A percentile compares a stretch with the other conserved stretches of the same genome.
These are phyloP conservation scores for Bisporella sp. DNA, from an alignment of 2,329 filamentous ascomycete species.

Conservation along the genomic window DNA sequence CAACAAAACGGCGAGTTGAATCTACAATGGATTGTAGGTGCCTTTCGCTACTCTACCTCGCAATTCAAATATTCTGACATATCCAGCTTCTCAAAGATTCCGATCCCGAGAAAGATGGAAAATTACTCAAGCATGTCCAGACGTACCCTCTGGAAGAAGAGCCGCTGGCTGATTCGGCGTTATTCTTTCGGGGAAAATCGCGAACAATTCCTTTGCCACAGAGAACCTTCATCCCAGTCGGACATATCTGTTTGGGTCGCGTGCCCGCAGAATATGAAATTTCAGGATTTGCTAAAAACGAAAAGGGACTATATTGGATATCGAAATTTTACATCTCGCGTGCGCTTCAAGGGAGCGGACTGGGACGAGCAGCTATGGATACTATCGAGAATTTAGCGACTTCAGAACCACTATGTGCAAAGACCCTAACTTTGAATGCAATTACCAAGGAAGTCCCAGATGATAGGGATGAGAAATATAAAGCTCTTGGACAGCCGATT, in stretches of 20 bases:
- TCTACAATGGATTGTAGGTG: slow-evolving; percentile 20
- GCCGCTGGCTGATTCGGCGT: slow-evolving; percentile 15
- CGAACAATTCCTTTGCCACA: slow-evolving; percentile 8
- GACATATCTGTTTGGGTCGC: slow-evolving; percentile 17
- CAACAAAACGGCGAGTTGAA: slow-evolving; percentile 15
- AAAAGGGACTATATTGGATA: slow-evolving; percentile 15
- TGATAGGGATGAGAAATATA: neutral
- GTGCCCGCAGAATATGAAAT: neutral
- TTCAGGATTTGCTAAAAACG: slow-evolving; percentile 3
- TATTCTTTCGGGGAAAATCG: slow-evolving; percentile 12
- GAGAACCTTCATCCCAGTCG: slow-evolving; percentile 16
- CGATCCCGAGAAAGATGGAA: slow-evolving; percentile 12
- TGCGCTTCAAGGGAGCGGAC: slow-evolving; percentile 16
- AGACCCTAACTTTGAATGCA: slow-evolving; percentile 13
- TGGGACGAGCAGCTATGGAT: slow-evolving; percentile 19
- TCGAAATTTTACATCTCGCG: slow-evolving; percentile 19
- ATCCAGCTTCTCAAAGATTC: slow-evolving; percentile 13
- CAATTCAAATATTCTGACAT: too few species aligned
- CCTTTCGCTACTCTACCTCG: neutral
- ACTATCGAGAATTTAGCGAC: slow-evolving; percentile 14
- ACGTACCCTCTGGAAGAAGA: slow-evolving; percentile 12
- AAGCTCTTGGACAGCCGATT: neutral
- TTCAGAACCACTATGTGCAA: slow-evolving; percentile 16
- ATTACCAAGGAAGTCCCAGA: slow-evolving; percentile 7
- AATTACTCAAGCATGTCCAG: slow-evolving; percentile 12